These are phyloP conservation scores for Myxozyma vanderwaltii DNA, from an alignment of 805 yeast genomes.

Conservation along the genomic window DNA sequence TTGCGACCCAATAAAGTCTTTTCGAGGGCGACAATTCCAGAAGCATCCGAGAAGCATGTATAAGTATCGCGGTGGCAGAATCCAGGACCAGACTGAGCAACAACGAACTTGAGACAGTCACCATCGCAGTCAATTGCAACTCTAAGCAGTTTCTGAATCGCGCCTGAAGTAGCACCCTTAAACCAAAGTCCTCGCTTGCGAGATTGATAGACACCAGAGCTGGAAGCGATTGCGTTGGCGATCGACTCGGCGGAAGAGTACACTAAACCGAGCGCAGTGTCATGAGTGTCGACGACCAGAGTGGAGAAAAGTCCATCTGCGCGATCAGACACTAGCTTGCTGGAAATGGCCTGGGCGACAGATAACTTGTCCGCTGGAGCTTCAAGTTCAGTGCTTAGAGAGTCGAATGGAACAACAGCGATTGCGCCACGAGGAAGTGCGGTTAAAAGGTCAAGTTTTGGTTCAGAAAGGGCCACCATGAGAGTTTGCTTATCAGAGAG, in stretches of 20 bases:
- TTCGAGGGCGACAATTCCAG: slow-evolving; percentile 72
- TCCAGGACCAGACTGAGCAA: slow-evolving; percentile 81
- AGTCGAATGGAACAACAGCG: slow-evolving; percentile 32
- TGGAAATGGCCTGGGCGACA: slow-evolving; percentile 27
- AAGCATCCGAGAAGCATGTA: slow-evolving; percentile 76
- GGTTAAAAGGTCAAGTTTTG: slow-evolving; percentile 17
- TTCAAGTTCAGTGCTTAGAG: slow-evolving; percentile 29
- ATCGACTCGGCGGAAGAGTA: slow-evolving; percentile 86
- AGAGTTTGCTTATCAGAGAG: slow-evolving; percentile 25
- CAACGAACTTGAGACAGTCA: slow-evolving; percentile 85
- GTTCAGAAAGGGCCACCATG: slow-evolving; percentile 31
- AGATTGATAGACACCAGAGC: slow-evolving; percentile 91
- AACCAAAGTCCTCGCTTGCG: slow-evolving; percentile 90
- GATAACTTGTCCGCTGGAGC: slow-evolving; percentile 25
- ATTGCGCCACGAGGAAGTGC: slow-evolving; percentile 14
- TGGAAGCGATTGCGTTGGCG: slow-evolving; percentile 73
- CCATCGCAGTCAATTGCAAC: slow-evolving; percentile 87
- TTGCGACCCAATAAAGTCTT: slow-evolving; percentile 63
- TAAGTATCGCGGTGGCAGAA: slow-evolving; percentile 85
- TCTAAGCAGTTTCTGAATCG: slow-evolving; percentile 73
- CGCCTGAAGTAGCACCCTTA: slow-evolving; percentile 96
- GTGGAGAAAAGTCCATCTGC: slow-evolving; percentile 84
- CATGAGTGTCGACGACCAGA: slow-evolving; percentile 67
- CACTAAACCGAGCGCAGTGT: slow-evolving; percentile 82
- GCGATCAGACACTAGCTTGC: slow-evolving; percentile 62